Evolutionary conservation across 257 asterid genomes (phyloP), one percentile per base, ranked within the genome.

Genomic region (Ballota nigra): DNA sequence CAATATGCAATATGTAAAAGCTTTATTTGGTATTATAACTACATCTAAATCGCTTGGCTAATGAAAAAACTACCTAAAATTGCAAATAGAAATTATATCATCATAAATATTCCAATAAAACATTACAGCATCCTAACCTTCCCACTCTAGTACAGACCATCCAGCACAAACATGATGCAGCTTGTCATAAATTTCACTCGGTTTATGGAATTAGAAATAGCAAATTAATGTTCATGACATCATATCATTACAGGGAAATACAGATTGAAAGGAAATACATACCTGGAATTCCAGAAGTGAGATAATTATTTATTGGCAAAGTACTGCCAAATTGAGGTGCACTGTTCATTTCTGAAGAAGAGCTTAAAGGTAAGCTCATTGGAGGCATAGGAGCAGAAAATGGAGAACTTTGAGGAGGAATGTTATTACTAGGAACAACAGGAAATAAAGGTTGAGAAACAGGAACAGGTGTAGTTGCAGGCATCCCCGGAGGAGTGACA

Each of bases 391-490:
- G 81, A 55, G 84, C 83, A 62, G 90, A 83, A 76, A 83, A 86
- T 33, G 94, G 84, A 22, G 79, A 83, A 66, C 85, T 82, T 73
- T 84, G 95, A 74, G 81, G 43, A 43, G 79, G 77, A 16, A 72
- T 47, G 65, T 49, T 84, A 75, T 58, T 84, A 72, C 59, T 78
- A 62, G 87, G 87, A 77, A 84, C 86, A 31, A 90, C 92, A 13
- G 95, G 92, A 62, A 88, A 88, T 80, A 88, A 75, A 12, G 92
- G 95, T 80, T 88, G 90, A 75, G 92, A 83, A 40, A 83, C 85
- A 33, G 85, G 23, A 79, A 77, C 71, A 15, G 89, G 55, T 23
- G 82, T 22, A 78, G 83, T 67, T 3, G 80, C 75, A 62, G 87
- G 80, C 79, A 87, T 75, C 60, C 96, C 96, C 1, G 92, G 96